Percentiles rank a stretch among this genome's conserved stretches.
Evolutionary conservation across 495 filamentous ascomycete species (phyloP).

Genomic region (Hyaloscypha hepaticicola): DNA sequence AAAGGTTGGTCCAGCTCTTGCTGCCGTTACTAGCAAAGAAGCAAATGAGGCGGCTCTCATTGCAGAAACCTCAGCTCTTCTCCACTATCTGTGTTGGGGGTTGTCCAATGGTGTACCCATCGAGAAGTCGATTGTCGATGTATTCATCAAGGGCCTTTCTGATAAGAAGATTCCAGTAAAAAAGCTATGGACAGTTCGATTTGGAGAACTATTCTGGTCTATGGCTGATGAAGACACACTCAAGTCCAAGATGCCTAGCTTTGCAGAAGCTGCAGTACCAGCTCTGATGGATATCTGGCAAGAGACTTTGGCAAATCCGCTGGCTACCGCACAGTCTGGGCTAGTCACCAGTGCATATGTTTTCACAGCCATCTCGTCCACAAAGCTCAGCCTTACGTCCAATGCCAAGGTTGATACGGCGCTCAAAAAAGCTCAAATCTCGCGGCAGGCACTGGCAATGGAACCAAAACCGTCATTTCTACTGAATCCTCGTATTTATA

Average conservation of each 20-base stretch:
- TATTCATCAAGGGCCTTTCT: constrained; percentile 73
- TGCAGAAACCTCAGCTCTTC: constrained; percentile 70
- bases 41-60: constrained; percentile 78
- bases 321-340: constrained; percentile 73
- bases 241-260: constrained; percentile 46
- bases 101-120: constrained; percentile 56
- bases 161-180: constrained; percentile 81
- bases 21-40: constrained; percentile 69
- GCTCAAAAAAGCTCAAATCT: constrained; percentile 58
- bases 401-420: constrained; percentile 43
- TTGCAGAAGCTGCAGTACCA: constrained; percentile 58
- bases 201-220: constrained; percentile 70
- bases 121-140: constrained; percentile 62
- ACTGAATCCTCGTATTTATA: constrained; percentile 78
- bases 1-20: constrained; percentile 65
- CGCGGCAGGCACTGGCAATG: constrained; percentile 59
- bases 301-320: constrained; percentile 74
- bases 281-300: constrained; percentile 72
- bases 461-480: constrained; percentile 81
- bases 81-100: constrained; percentile 57
- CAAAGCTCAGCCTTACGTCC: constrained; percentile 44
- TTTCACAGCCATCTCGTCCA: constrained; percentile 57
- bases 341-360: constrained; percentile 72
- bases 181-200: constrained; percentile 74
- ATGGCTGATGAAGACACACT: constrained; percentile 43